Evolutionary conservation across 257 asterid species (phyloP), one percentile per base, ranked within the genome.

Genomic region (Avicennia marina): DNA sequence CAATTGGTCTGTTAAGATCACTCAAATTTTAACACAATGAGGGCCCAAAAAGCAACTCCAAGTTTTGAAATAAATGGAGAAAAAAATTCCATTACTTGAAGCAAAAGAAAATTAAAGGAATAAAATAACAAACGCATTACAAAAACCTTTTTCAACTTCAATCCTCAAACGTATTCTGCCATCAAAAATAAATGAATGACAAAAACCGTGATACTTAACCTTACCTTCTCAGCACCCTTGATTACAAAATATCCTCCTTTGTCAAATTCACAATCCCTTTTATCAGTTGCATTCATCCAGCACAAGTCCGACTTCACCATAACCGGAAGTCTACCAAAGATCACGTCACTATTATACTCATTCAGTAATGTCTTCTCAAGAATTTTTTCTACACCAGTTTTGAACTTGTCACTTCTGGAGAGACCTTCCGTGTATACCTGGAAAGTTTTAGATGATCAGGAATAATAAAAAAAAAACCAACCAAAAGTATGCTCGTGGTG

Each of bases 191-290:
- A n/a, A 31, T 29, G 17, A 42, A 7, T 19, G 52, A 19, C 8
- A 57, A 62, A 46, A 43, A 34, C 45, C 18, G 12, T 39, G n/a
- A n/a, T 48, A 36, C 15, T 45, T 53, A 63, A 32, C 40, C 71
- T 65, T 53, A 91, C 98, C 96, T 91, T 91, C 74, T 88, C 97
- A 20, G 97, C 97, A 43, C 98, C 98, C 79, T 91, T 91, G 70
- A 91, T 75, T 11, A 91, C 70, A 51, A 91, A 91, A 66, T 88
- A 91, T 25, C 98, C 98, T 48, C 98, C 98, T 26, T 85, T 75
- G 38, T 88, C 98, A 60, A 85, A 85, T 11, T 83, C 95, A 56
- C 97, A 91, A 25, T 91, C 97, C 65, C 19, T 67, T 73, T 82
- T 73, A 44, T 80, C 80, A 1, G 3, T 45, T 47, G 41, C 65